Evolutionary conservation across 306 rosid species (phyloP).

Genomic region (Vigna angularis): DNA sequence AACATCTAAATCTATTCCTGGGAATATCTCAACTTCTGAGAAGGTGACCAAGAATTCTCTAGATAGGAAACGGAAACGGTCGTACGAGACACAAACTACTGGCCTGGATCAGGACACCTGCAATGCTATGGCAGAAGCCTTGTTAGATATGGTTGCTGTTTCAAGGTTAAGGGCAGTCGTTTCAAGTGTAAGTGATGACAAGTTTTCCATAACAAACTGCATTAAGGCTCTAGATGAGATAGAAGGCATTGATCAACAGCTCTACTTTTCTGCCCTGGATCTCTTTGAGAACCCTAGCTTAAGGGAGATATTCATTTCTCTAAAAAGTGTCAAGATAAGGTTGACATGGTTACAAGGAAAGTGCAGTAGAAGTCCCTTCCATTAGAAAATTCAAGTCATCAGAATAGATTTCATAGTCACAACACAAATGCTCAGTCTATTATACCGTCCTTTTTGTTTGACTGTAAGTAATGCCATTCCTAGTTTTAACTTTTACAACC

Average conservation of each 20-base stretch:
- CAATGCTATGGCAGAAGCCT: slow-evolving; percentile 67
- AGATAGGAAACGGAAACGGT: slow-evolving; percentile 74
- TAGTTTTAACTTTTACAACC: slow-evolving; percentile 3
- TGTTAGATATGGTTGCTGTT: slow-evolving; percentile 73
- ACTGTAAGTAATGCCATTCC: slow-evolving; percentile 34
- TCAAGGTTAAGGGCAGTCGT: slow-evolving; percentile 59
- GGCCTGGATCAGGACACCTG: slow-evolving; percentile 59
- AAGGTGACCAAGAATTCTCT: slow-evolving; percentile 51
- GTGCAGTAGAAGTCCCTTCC: slow-evolving; percentile 48
- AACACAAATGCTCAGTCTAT: neutral
- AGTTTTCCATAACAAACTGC: slow-evolving; percentile 74
- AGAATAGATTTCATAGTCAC: neutral
- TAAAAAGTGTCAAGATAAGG: slow-evolving; percentile 61
- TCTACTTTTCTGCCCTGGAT: slow-evolving; percentile 77
- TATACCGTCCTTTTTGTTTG: slow-evolving; percentile 32
- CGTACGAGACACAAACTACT: slow-evolving; percentile 54
- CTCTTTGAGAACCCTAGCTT: slow-evolving; percentile 75
- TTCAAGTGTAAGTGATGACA: slow-evolving; percentile 53
- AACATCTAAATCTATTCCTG: slow-evolving; percentile 47
- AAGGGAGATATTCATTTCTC: slow-evolving; percentile 76
- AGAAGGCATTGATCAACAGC: slow-evolving; percentile 56
- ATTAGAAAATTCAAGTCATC: slow-evolving; percentile 44
- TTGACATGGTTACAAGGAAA: slow-evolving; percentile 77
- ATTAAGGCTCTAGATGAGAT: slow-evolving; percentile 81
- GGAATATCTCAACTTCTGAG: slow-evolving; percentile 48